Evolutionary conservation across 1,284 basidiomycete species (phyloP).

Genomic region (Puccinia polysora): DNA sequence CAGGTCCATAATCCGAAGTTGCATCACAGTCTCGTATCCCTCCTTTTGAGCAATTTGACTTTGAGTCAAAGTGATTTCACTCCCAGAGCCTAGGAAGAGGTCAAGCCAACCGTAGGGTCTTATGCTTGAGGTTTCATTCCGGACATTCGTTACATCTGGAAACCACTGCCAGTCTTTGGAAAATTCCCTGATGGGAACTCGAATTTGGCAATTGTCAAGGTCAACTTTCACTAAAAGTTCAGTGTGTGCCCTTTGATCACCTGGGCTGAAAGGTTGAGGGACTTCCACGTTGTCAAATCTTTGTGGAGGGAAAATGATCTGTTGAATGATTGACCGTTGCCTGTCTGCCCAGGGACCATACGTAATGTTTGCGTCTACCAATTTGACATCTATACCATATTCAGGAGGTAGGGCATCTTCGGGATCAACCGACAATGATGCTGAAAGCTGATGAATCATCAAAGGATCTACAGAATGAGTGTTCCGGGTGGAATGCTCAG

Average conservation of each 20-base stretch:
- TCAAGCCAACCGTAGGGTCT: constrained; percentile 68
- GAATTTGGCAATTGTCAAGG: constrained; percentile 69
- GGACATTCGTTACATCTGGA: background rate
- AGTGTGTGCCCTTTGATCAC: constrained; percentile 75
- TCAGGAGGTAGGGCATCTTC: constrained; percentile 78
- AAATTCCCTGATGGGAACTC: constrained; percentile 78
- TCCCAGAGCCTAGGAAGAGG: constrained; percentile 69
- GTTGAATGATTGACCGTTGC: constrained; percentile 70
- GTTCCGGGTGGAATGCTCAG: too few relatives aligned
- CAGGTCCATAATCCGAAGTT: constrained; percentile 76
- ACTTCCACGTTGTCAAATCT: constrained; percentile 65
- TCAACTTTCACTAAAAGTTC: constrained; percentile 72
- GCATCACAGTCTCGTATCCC: constrained; percentile 72
- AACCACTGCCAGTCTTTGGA: constrained; percentile 61
- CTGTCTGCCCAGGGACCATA: constrained; percentile 94
- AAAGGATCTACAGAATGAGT: background rate
- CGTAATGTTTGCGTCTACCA: constrained; percentile 67
- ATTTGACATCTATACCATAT: constrained; percentile 79
- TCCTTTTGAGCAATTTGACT: constrained; percentile 68
- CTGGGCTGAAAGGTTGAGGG: constrained; percentile 63
- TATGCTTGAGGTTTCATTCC: constrained; percentile 11
- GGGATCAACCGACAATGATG: constrained; percentile 47
- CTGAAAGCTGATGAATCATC: constrained; percentile 46
- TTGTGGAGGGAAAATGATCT: constrained; percentile 73
- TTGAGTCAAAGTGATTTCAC: constrained; percentile 73